These are phyloP conservation scores for Ilyonectria destructans DNA, from an alignment of 2,329 filamentous ascomycete genomes.

Conservation along the genomic window DNA sequence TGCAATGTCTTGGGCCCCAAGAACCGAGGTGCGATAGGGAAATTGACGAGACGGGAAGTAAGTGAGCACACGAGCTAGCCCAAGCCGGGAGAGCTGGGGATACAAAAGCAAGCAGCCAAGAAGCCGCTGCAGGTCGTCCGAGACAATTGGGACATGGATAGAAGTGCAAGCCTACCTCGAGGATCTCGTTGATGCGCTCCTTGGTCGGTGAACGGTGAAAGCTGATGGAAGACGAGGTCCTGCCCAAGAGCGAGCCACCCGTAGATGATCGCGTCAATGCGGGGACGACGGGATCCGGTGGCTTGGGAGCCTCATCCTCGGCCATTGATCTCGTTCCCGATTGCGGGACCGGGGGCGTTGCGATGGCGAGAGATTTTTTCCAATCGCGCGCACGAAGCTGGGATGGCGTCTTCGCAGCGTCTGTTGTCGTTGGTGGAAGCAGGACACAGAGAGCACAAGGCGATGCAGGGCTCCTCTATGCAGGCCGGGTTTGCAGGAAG, in stretches of 20 bases:
- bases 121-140: background rate
- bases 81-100: constrained; percentile 13
- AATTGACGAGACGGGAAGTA: background rate
- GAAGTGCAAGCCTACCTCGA: constrained; percentile 59
- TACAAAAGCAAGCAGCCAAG: constrained; percentile 4
- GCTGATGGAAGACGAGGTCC: constrained; percentile 40
- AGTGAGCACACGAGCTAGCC: constrained; percentile 39
- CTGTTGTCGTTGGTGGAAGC: constrained; percentile 4
- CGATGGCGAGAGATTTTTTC: constrained; percentile 9
- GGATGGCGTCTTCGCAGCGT: constrained; percentile 17
- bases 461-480: background rate
- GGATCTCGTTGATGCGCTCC: constrained; percentile 63
- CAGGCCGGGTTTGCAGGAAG: background rate
- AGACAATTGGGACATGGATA: constrained; percentile 13
- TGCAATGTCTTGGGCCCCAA: background rate
- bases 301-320: constrained; percentile 5
- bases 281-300: constrained; percentile 29
- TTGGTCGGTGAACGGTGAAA: constrained; percentile 46
- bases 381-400: constrained; percentile 12
- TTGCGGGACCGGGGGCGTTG: constrained; percentile 1
- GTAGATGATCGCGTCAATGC: constrained; percentile 31
- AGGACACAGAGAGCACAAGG: background rate
- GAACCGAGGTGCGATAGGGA: constrained; percentile 4
- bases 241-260: constrained; percentile 29
- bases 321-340: constrained; percentile 14